phyloP scores from a whole-genome alignment of 2,329 filamentous ascomycete genomes.

The Lomentospora prolificans region DNA sequence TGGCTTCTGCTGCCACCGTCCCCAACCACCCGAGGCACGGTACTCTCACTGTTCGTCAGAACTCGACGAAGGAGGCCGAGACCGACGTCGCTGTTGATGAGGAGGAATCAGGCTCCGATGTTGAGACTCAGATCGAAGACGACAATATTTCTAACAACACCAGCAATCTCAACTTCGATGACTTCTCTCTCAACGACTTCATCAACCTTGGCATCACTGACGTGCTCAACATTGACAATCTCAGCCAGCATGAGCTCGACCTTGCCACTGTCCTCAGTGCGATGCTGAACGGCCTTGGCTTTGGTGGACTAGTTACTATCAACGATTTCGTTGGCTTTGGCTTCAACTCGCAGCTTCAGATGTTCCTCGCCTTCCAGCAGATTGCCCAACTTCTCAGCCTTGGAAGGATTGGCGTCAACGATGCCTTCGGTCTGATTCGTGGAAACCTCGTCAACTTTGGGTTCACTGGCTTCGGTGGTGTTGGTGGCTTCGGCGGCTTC shows the following conservation, averaged over 20 bases:
- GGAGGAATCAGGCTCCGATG: conserved; percentile 2
- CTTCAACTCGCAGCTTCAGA: conserved; percentile 16
- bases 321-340: conserved; percentile 19
- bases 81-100: not conserved
- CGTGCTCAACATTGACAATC: conserved; percentile 1
- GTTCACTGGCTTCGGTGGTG: conserved; percentile 2
- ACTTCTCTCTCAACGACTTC: conserved; percentile 10
- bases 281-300: conserved; percentile 18
- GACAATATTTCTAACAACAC: conserved; percentile 13
- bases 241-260: conserved; percentile 9
- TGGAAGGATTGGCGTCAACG: conserved; percentile 9
- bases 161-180: conserved; percentile 6
- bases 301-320: conserved; percentile 17
- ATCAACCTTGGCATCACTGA: conserved; percentile 10
- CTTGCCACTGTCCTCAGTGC: conserved; percentile 13
- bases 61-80: not conserved
- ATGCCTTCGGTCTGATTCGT: conserved; percentile 2
- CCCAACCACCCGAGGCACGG: conserved; percentile 4
- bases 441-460: conserved; percentile 11
- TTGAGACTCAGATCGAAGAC: conserved; percentile 8
- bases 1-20: conserved; percentile 15
- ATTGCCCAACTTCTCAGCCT: conserved; percentile 13
- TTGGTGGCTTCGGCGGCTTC: conserved; percentile 4
- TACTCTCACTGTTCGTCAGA: not conserved
- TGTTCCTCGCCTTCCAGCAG: conserved; percentile 15